phyloP scores from a whole-genome alignment of 495 filamentous ascomycete species.

The Aspergillus bridgeri region DNA sequence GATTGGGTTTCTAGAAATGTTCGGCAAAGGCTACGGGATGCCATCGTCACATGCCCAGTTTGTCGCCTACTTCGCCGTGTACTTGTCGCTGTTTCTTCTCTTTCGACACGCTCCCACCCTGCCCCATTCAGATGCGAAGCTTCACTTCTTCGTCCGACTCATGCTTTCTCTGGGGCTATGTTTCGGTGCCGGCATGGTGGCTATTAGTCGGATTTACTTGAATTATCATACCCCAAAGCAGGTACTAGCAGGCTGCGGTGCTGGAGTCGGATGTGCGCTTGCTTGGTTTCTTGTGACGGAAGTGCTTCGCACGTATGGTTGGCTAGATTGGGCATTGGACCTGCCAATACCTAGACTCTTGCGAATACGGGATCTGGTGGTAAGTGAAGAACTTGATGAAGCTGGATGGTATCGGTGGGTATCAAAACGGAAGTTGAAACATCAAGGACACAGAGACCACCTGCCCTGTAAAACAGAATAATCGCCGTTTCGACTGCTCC shows the following conservation, averaged over 20 bases:
- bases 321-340: constrained; percentile 72
- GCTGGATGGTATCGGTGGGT: constrained; percentile 95
- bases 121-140: constrained; percentile 36
- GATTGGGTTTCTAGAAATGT: constrained; percentile 55
- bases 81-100: constrained; percentile 75
- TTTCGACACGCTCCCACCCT: constrained; percentile 66
- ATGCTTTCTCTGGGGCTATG: constrained; percentile 55
- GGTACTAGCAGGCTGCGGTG: constrained; percentile 72
- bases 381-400: constrained; percentile 86
- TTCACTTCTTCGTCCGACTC: constrained; percentile 55
- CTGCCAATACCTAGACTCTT: constrained; percentile 59
- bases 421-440: constrained; percentile 43
- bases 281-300: constrained; percentile 75
- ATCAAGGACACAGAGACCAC: constrained; percentile 22
- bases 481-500: constrained; percentile 8
- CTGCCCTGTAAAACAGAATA: constrained; percentile 30
- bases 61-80: constrained; percentile 81
- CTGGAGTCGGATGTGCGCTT: constrained; percentile 67
- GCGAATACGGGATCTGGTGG: constrained; percentile 76
- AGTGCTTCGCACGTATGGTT: constrained; percentile 55
- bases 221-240: constrained; percentile 90
- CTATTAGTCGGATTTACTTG: constrained; percentile 80
- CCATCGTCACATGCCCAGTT: constrained; percentile 98
- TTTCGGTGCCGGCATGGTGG: constrained; percentile 63
- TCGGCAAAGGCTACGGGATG: constrained; percentile 96